These are phyloP conservation scores for Globisporangium nagaii DNA, from an alignment of 352 stramenopile species.

Conservation along the genomic window DNA sequence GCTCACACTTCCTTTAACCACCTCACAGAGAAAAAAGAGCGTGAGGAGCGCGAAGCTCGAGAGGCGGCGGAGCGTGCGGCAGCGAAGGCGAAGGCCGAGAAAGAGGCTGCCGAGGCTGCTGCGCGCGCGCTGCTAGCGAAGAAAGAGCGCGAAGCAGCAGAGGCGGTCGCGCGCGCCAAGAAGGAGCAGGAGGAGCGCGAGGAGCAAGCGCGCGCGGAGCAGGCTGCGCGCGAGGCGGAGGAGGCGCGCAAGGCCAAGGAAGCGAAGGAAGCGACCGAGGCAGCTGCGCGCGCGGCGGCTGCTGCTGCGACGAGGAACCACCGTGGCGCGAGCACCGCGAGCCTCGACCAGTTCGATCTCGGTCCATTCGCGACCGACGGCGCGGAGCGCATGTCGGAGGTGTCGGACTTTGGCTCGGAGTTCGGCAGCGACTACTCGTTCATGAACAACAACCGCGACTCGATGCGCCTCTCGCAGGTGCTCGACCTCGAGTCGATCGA, in stretches of 20 bases:
- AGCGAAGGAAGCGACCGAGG: constrained; percentile 20
- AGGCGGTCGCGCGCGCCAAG: constrained; percentile 34
- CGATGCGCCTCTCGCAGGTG: constrained; percentile 69
- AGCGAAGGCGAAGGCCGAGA: constrained; percentile 40
- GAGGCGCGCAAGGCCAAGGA: constrained; percentile 9
- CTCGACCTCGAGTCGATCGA: constrained; percentile 67
- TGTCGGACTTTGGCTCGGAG: constrained; percentile 58
- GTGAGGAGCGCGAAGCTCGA: constrained; percentile 42
- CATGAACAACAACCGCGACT: constrained; percentile 56
- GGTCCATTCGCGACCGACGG: constrained; percentile 29
- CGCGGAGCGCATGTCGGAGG: constrained; percentile 54
- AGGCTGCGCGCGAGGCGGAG: constrained; percentile 21
- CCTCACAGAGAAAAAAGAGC: constrained; percentile 21
- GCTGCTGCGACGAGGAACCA: constrained; percentile 19
- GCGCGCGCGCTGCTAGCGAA: constrained; percentile 32
- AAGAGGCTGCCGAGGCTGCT: constrained; percentile 43
- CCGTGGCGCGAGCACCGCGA: constrained; percentile 28
- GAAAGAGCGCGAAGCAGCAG: constrained; percentile 38
- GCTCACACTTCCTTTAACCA: background rate
- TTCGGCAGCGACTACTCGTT: constrained; percentile 56
- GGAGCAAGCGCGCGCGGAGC: constrained; percentile 14
- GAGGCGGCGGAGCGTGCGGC: constrained; percentile 43
- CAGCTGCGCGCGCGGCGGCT: constrained; percentile 15
- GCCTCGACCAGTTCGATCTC: constrained; percentile 72
- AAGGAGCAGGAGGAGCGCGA: constrained; percentile 44